Percentiles rank a stretch among this genome's conserved stretches.
Evolutionary conservation across 2,329 filamentous ascomycete species (phyloP).

Genomic region (Beauveria brongniartii): DNA sequence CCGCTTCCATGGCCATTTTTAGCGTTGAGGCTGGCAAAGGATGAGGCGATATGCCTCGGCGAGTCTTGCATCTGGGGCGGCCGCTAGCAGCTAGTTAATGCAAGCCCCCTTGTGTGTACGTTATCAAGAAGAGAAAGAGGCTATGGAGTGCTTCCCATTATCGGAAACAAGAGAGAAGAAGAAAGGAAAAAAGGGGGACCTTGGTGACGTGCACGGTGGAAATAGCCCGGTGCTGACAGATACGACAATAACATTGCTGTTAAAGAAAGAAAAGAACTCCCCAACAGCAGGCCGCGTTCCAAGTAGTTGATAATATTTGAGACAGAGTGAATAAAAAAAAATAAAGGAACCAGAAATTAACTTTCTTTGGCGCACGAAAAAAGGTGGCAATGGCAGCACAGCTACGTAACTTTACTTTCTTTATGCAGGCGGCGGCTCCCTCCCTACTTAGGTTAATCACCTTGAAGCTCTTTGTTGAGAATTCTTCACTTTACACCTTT

Average conservation of each 20-base stretch:
- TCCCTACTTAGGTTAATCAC: not conserved
- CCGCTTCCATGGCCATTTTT: not conserved
- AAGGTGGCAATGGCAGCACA: not conserved
- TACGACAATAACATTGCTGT: too few species aligned
- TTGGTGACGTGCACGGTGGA: too few species aligned
- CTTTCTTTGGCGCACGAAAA: too few species aligned
- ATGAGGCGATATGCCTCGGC: not conserved
- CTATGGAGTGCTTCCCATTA: not conserved
- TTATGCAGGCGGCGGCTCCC: not conserved
- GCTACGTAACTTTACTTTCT: not conserved
- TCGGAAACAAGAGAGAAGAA: not conserved
- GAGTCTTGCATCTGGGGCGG: not conserved
- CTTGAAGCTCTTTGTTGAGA: not conserved
- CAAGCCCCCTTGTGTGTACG: not conserved
- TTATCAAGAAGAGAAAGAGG: not conserved
- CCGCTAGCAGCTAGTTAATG: not conserved
- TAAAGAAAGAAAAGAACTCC: too few species aligned
- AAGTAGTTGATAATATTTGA: not conserved
- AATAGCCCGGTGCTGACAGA: too few species aligned
- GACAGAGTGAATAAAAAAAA: not conserved
- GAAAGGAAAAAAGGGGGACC: too few species aligned
- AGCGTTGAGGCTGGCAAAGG: not conserved
- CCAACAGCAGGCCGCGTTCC: too few species aligned
- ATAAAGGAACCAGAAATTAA: not conserved
- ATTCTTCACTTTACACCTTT: conserved; percentile 9